These are phyloP conservation scores for Monilinia fructigena DNA, from an alignment of 2,329 filamentous ascomycete genomes.

Conservation along the genomic window DNA sequence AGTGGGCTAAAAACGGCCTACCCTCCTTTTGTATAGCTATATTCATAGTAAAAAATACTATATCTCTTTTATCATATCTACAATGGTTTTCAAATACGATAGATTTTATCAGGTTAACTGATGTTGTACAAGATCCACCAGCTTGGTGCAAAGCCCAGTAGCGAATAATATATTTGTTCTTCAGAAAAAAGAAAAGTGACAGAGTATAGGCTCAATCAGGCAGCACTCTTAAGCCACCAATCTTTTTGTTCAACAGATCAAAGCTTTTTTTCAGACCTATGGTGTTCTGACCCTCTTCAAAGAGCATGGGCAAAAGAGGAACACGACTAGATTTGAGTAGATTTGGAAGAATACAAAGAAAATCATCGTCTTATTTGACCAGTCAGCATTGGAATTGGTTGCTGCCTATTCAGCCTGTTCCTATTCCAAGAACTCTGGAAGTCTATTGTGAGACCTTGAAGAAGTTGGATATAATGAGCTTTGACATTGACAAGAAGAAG, in stretches of 20 bases:
- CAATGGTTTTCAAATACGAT: neutral
- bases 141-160: neutral
- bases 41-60: neutral
- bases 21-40: neutral
- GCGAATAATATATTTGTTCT: neutral
- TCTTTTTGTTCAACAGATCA: neutral
- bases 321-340: neutral
- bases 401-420: neutral
- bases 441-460: neutral
- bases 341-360: neutral
- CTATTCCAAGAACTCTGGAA: neutral
- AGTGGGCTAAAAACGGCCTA: neutral
- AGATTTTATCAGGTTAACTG: neutral
- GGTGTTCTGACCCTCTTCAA: neutral
- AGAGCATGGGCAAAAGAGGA: neutral
- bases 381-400: neutral
- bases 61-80: neutral
- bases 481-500: neutral
- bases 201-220: neutral
- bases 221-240: neutral
- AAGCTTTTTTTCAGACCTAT: too few species aligned
- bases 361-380: neutral
- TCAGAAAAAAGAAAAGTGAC: constrained; percentile 12
- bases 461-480: neutral
- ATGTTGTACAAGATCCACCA: neutral